Evolutionary conservation across 1,284 basidiomycete species (phyloP).

Genomic region (Phellinidium pouzarii): DNA sequence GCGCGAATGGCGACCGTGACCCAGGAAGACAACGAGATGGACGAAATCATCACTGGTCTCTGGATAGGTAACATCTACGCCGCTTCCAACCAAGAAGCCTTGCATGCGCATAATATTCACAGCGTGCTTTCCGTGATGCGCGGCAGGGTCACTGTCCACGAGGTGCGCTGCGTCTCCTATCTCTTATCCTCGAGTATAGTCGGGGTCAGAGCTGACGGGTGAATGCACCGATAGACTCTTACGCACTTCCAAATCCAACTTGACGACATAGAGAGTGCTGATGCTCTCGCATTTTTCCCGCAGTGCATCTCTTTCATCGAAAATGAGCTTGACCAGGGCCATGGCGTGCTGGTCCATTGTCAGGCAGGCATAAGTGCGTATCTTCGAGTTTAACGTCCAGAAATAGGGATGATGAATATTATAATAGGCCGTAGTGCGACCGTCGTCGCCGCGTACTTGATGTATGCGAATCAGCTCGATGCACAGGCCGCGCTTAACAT

Average conservation of each 20-base stretch:
- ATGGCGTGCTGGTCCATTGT: slow-evolving; percentile 81
- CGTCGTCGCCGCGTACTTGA: slow-evolving; percentile 78
- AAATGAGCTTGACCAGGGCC: slow-evolving; percentile 63
- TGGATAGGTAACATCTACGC: slow-evolving; percentile 62
- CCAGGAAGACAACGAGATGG: slow-evolving; percentile 32
- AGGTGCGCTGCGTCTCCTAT: slow-evolving; percentile 36
- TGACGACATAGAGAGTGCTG: slow-evolving; percentile 63
- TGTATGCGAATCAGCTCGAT: slow-evolving; percentile 65
- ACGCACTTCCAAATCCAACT: slow-evolving; percentile 63
- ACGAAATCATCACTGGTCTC: slow-evolving; percentile 55
- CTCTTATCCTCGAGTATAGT: neutral
- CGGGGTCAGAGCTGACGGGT: neutral
- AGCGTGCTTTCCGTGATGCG: slow-evolving; percentile 69
- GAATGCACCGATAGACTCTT: slow-evolving; percentile 45
- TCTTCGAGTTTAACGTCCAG: neutral
- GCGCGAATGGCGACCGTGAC: slow-evolving; percentile 1
- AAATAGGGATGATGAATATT: neutral
- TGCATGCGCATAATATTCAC: slow-evolving; percentile 57
- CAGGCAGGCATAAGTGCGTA: slow-evolving; percentile 79
- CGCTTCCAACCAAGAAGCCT: slow-evolving; percentile 43
- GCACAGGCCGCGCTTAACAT: slow-evolving; percentile 60
- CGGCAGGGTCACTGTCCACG: slow-evolving; percentile 55
- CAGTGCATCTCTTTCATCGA: slow-evolving; percentile 77
- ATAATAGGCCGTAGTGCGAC: slow-evolving; percentile 68
- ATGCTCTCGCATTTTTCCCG: slow-evolving; percentile 72